Evolutionary conservation across 2,329 filamentous ascomycete genomes (phyloP).

Genomic region (Fusarium subtropicale): DNA sequence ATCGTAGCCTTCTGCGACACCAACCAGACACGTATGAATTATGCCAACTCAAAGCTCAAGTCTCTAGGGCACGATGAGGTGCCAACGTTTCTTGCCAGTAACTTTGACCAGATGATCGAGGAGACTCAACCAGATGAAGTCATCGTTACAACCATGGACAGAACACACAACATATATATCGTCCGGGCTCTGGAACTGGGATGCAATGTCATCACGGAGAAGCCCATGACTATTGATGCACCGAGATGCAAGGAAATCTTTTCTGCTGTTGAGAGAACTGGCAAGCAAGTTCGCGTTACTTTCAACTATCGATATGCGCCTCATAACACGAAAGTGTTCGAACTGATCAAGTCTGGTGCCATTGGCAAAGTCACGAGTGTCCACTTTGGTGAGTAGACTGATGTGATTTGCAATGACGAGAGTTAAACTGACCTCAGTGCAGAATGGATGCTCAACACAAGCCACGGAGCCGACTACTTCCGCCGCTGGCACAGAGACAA

Average conservation of each 20-base stretch:
- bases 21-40: conserved; percentile 69
- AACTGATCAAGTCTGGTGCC: conserved; percentile 64
- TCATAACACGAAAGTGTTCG: conserved; percentile 71
- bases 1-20: conserved; percentile 70
- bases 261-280: conserved; percentile 45
- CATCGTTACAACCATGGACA: conserved; percentile 72
- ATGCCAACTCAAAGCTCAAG: conserved; percentile 63
- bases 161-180: conserved; percentile 71
- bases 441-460: conserved; percentile 72
- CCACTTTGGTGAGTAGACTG: conserved; percentile 57
- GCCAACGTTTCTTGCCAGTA: conserved; percentile 64
- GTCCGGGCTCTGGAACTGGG: conserved; percentile 68
- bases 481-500: conserved; percentile 73
- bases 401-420: fast-evolving
- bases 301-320: conserved; percentile 75
- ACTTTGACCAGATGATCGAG: conserved; percentile 69
- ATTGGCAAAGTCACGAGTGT: conserved; percentile 68
- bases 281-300: conserved; percentile 64
- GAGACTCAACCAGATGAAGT: conserved; percentile 70
- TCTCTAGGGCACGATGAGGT: conserved; percentile 60
- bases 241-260: conserved; percentile 64
- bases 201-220: conserved; percentile 71
- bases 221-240: conserved; percentile 73
- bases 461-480: conserved; percentile 72
- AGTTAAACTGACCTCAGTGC: background rate